phyloP scores from a whole-genome alignment of 1,139 yeast species.

The Magnusiomyces fungicola region DNA sequence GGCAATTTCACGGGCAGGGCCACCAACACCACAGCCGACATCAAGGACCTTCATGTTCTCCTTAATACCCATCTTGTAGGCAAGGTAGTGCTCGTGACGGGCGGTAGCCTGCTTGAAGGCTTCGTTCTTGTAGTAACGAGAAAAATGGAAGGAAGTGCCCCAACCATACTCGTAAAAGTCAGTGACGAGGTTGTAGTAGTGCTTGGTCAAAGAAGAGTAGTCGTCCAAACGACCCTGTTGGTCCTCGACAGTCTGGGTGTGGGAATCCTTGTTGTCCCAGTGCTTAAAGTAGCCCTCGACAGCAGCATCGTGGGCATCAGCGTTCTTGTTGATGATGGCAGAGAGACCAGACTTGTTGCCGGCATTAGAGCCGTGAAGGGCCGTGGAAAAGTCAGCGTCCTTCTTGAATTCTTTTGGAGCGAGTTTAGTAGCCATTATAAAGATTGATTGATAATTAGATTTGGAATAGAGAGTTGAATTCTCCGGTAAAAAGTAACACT shows the following conservation, averaged over 20 bases:
- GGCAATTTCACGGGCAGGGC: constrained; percentile 94
- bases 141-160: constrained; percentile 99
- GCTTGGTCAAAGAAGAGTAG: constrained; percentile 87
- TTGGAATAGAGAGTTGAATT: not conserved
- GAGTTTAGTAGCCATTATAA: constrained; percentile 28
- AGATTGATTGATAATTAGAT: constrained; percentile 1
- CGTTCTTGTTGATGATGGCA: constrained; percentile 72
- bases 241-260: constrained; percentile 66
- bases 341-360: constrained; percentile 63
- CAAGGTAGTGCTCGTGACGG: constrained; percentile 93
- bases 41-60: constrained; percentile 86
- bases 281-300: constrained; percentile 88
- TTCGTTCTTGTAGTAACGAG: constrained; percentile 89
- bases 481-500: not conserved
- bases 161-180: constrained; percentile 98
- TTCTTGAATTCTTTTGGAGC: constrained; percentile 35
- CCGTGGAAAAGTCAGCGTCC: constrained; percentile 61
- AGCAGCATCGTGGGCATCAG: constrained; percentile 75
- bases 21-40: constrained; percentile 99
- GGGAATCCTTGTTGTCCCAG: constrained; percentile 58
- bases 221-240: constrained; percentile 63
- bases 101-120: constrained; percentile 92
- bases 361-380: constrained; percentile 72
- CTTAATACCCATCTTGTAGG: constrained; percentile 71
- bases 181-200: constrained; percentile 93